phyloP scores from a whole-genome alignment of 2,329 filamentous ascomycete genomes.

The Claviceps lovelessii region DNA sequence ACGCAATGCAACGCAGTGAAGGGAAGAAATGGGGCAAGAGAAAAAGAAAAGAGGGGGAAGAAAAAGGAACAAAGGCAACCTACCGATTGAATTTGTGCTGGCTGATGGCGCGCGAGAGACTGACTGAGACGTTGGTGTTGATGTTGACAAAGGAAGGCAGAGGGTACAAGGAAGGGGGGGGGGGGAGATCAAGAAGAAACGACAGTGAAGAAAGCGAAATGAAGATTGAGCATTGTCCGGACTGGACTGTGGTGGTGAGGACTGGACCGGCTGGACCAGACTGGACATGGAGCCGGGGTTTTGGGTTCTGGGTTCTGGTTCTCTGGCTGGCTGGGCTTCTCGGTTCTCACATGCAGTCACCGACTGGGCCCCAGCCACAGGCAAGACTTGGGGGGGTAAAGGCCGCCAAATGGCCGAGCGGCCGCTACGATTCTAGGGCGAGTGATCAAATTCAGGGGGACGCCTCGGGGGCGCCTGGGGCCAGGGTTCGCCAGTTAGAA shows the following conservation, averaged over 20 bases:
- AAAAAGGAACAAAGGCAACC: neutral
- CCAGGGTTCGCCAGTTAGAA: neutral
- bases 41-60: neutral
- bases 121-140: neutral
- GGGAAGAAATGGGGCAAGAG: neutral
- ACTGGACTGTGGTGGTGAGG: too few relatives aligned
- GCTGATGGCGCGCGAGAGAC: neutral
- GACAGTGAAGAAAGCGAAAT: neutral
- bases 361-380: neutral
- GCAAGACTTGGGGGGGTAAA: neutral
- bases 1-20: neutral
- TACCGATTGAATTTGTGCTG: conserved; percentile 2
- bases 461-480: too few relatives aligned
- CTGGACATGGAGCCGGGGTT: neutral
- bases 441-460: neutral
- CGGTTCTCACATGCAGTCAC: neutral
- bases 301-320: too few relatives aligned
- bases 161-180: neutral
- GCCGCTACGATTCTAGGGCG: neutral
- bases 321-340: neutral
- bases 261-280: neutral
- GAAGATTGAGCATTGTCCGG: neutral
- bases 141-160: conserved; percentile 1
- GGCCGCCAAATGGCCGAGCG: neutral
- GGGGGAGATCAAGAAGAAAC: neutral